Percentiles rank a stretch among this genome's conserved stretches.
Evolutionary conservation across 2,329 filamentous ascomycete species (phyloP).

Genomic region (Paracoccidioides lutzii): DNA sequence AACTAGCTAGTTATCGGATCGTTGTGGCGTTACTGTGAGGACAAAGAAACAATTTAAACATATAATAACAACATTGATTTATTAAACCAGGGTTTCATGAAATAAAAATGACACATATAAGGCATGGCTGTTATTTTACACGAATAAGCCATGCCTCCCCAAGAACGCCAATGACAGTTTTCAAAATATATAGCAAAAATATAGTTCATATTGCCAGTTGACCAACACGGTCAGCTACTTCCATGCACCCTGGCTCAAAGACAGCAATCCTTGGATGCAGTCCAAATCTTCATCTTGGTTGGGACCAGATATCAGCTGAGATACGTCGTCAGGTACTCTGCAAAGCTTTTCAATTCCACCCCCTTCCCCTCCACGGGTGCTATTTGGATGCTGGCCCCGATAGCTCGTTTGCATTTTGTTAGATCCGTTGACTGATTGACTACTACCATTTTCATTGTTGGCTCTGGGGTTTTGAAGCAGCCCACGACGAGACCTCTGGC

Average conservation of each 20-base stretch:
- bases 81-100: background rate
- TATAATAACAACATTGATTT: background rate
- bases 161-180: background rate
- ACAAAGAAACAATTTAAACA: background rate
- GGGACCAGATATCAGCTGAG: constrained; percentile 58
- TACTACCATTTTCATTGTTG: constrained; percentile 14
- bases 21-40: background rate
- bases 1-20: background rate
- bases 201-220: background rate
- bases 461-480: constrained; percentile 34
- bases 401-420: constrained; percentile 19
- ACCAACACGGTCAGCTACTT: constrained; percentile 31
- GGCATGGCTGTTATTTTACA: background rate
- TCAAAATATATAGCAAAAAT: background rate
- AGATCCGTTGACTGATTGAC: constrained; percentile 8
- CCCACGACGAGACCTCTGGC: constrained; percentile 18
- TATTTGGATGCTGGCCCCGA: constrained; percentile 12
- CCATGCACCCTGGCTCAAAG: constrained; percentile 88
- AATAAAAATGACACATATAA: background rate
- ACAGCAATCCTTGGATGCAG: constrained; percentile 77
- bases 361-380: constrained; percentile 24
- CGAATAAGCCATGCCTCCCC: background rate
- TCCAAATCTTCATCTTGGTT: constrained; percentile 72
- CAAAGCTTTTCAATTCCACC: constrained; percentile 12
- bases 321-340: constrained; percentile 44